Percentiles rank a stretch among this genome's conserved stretches.
phyloP scores from a whole-genome alignment of 2,329 filamentous ascomycete species.

The Curvularia spicifera region DNA sequence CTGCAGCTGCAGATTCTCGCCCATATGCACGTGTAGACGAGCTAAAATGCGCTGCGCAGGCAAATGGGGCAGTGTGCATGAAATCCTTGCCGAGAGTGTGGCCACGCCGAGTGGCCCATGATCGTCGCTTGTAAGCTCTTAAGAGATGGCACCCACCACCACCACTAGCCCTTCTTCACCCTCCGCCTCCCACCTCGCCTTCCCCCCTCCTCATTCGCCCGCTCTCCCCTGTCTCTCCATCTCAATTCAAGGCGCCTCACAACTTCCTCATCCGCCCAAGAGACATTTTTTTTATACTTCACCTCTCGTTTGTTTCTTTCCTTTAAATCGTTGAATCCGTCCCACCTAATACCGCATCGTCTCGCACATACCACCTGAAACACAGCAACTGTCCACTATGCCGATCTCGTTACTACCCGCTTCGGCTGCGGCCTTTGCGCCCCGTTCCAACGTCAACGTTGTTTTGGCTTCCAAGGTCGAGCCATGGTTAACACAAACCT shows the following conservation, averaged over 20 bases:
- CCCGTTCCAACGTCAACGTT: conserved; percentile 90
- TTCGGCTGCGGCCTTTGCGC: conserved; percentile 94
- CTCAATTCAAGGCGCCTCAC: conserved; percentile 45
- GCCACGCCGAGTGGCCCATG: conserved; percentile 44
- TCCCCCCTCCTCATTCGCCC: conserved; percentile 52
- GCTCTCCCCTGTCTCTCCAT: conserved; percentile 47
- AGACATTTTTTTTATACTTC: conserved; percentile 40
- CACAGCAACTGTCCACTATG: conserved; percentile 61
- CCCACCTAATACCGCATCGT: conserved; percentile 46
- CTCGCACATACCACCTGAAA: conserved; percentile 36
- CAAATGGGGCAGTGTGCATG: conserved; percentile 50
- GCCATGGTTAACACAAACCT: conserved; percentile 93
- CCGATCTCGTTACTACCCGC: conserved; percentile 91
- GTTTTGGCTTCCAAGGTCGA: conserved; percentile 91
- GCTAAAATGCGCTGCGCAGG: conserved; percentile 47
- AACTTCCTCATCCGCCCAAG: conserved; percentile 45
- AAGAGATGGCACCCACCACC: conserved; percentile 48
- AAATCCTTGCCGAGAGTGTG: conserved; percentile 45
- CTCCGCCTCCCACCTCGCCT: conserved; percentile 53
- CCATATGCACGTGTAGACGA: conserved; percentile 48
- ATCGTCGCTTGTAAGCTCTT: conserved; percentile 47
- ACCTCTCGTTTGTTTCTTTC: conserved; percentile 44
- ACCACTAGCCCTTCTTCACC: conserved; percentile 48
- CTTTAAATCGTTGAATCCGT: conserved; percentile 45
- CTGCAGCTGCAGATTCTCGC: conserved; percentile 46